A percentile compares a stretch with the other conserved stretches of the same genome.
These are phyloP conservation scores for Linnemannia exigua DNA, from an alignment of 192 early-diverging fungal species.

Conservation along the genomic window DNA sequence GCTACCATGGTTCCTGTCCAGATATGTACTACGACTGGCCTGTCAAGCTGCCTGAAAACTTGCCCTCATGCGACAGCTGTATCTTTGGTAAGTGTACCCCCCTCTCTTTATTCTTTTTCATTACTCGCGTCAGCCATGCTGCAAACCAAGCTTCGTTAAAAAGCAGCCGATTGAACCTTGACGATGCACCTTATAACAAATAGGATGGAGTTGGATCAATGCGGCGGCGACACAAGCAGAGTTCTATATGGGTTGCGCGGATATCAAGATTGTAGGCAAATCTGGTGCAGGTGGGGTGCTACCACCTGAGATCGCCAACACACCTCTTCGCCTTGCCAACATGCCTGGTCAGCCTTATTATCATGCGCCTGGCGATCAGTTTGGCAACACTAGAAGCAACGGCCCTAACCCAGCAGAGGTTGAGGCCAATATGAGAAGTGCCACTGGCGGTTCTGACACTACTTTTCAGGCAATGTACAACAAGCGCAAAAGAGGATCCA, in stretches of 20 bases:
- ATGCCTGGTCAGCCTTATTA: conserved; percentile 47
- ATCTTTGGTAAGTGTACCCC: conserved; percentile 35
- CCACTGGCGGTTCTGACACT: conserved; percentile 21
- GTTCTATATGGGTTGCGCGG: conserved; percentile 84
- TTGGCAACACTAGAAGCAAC: conserved; percentile 35
- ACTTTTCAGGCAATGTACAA: not conserved
- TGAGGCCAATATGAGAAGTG: conserved; percentile 25
- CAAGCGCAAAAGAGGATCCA: conserved; percentile 7
- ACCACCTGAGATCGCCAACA: conserved; percentile 41
- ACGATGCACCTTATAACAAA: not conserved
- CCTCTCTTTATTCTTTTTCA: not conserved
- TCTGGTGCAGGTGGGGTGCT: conserved; percentile 30
- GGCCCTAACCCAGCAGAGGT: conserved; percentile 27
- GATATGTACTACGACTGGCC: conserved; percentile 60
- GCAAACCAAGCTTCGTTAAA: no score
- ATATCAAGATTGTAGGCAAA: conserved; percentile 70
- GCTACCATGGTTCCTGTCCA: conserved; percentile 58
- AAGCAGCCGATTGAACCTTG: not conserved
- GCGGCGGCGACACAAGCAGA: conserved; percentile 76
- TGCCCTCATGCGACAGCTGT: conserved; percentile 55
- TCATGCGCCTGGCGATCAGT: conserved; percentile 32
- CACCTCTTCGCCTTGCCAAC: conserved; percentile 31
- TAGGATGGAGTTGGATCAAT: conserved; percentile 80
- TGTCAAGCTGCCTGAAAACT: conserved; percentile 51
- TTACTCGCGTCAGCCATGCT: not conserved